Percentiles rank a stretch among this genome's conserved stretches.
phyloP scores from a whole-genome alignment of 371 early-diverging fungal species.

The Rhizopus stolonifer region DNA sequence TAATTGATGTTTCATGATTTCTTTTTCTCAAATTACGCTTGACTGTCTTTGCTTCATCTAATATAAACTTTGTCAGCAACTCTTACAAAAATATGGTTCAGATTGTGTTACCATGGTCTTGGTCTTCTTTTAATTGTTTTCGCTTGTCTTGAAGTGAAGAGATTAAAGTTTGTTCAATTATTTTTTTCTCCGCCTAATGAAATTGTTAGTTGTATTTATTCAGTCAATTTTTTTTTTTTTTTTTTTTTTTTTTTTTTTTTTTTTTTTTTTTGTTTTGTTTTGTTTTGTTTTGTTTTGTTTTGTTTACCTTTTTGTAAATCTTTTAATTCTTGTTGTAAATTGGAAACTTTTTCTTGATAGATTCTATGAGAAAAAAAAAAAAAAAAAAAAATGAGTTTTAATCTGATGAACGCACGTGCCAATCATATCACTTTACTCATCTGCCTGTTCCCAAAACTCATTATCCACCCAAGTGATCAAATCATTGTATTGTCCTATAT shows the following conservation, averaged over 20 bases:
- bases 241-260: no score
- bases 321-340: slow-evolving; percentile 29
- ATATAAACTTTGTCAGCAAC: not conserved
- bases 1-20: slow-evolving; percentile 12
- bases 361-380: slow-evolving; percentile 13
- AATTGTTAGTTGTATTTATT: no score
- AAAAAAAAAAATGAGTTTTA: slow-evolving; percentile 1
- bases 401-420: slow-evolving; percentile 8
- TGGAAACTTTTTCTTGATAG: slow-evolving; percentile 15
- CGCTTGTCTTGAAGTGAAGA: slow-evolving; percentile 37
- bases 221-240: no score
- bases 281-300: no score
- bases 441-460: slow-evolving; percentile 49
- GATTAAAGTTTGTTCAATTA: slow-evolving; percentile 28
- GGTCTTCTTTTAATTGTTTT: slow-evolving; percentile 36
- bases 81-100: not conserved
- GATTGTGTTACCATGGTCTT: slow-evolving; percentile 19
- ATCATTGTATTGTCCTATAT: slow-evolving; percentile 36
- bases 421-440: slow-evolving; percentile 31
- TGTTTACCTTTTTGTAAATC: slow-evolving; percentile 20
- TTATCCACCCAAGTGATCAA: slow-evolving; percentile 48
- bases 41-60: slow-evolving; percentile 4
- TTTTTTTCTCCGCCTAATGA: slow-evolving; percentile 4
- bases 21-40: slow-evolving; percentile 22
- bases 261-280: no score